Evolutionary conservation across 495 filamentous ascomycete species (phyloP), one percentile per base, ranked within the genome.

Genomic region (Collariella sp.): DNA sequence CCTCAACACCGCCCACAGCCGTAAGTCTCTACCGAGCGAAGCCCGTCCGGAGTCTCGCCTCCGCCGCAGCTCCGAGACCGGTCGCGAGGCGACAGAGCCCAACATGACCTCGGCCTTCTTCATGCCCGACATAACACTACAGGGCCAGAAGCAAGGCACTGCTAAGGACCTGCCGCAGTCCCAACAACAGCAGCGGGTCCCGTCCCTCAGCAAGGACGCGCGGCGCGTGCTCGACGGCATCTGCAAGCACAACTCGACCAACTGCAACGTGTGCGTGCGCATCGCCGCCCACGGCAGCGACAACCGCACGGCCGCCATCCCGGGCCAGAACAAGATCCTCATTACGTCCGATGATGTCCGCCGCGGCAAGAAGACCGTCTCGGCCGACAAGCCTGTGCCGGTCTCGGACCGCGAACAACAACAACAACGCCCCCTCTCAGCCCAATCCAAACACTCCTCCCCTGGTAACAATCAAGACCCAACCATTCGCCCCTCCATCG

Each of bases 21-120:
- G 50, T 38, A 39, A 56, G 26, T 49, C 46, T n/a, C 48, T 58
- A 31, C 50, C 42, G 11, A 40, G 54, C 49, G 54, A 49, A 38
- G 55, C 26, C 44, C 58, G 51, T 49, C 42, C n/a, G 18, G 63
- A 54, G 33, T 66, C 67, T 22, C 62, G 62, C 15, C 52, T 64
- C 6, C 62, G 65, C 18, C 66, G 67, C 51, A 64, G 66, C 52
- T 69, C 67, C 7, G 71, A 68, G 15, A 62, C 58, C 11, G 61
- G 38, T 23, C 67, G 52, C 33, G 54, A 61, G 11, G 62, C 59
- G 26, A 66, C 58, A 34, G 64, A 70, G 45, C 79, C 82, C 12
- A 82, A 86, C 51, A 84, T 89, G 83, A 91, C 88, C 1, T 91
- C 87, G n/a, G 87, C 84, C 11, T 88, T 90, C 66, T 76, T 77